phyloP scores from a whole-genome alignment of 164 flowering plant species.

The Saururus chinensis region DNA sequence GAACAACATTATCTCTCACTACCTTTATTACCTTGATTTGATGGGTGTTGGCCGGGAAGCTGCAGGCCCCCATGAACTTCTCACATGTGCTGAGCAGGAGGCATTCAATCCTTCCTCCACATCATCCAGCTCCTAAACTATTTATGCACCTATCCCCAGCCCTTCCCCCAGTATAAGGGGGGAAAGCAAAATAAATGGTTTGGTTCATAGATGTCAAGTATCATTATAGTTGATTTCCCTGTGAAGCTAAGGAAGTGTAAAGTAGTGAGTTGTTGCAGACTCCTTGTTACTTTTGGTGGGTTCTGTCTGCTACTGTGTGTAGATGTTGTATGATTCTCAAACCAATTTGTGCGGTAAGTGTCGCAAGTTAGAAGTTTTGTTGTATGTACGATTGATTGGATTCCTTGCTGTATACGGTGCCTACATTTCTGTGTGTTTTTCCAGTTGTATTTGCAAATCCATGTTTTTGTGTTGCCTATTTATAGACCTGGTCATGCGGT shows the following conservation, averaged over 20 bases:
- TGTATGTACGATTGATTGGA: neutral
- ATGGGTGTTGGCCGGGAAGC: constrained; percentile 68
- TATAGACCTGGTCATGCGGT: neutral
- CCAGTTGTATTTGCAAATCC: neutral
- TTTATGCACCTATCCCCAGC: neutral
- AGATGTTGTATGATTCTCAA: neutral
- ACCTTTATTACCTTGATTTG: constrained; percentile 65
- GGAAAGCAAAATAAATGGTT: neutral
- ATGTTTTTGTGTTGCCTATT: neutral
- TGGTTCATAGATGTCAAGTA: neutral
- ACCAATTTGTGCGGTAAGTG: neutral
- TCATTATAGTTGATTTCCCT: neutral
- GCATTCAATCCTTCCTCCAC: constrained; percentile 49
- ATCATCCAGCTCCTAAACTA: constrained; percentile 16
- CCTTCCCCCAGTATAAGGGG: neutral
- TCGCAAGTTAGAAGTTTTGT: neutral
- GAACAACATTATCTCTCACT: constrained; percentile 71
- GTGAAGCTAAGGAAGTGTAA: neutral
- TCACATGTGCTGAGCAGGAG: constrained; percentile 57
- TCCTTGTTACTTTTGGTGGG: neutral
- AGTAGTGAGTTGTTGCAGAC: neutral
- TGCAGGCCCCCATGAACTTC: constrained; percentile 52
- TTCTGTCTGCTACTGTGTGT: neutral
- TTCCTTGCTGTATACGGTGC: neutral
- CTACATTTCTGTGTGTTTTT: neutral